A percentile compares a stretch with the other conserved stretches of the same genome.
Evolutionary conservation across 1,284 basidiomycete species (phyloP).

Genomic region (Porogramme epimiltina): DNA sequence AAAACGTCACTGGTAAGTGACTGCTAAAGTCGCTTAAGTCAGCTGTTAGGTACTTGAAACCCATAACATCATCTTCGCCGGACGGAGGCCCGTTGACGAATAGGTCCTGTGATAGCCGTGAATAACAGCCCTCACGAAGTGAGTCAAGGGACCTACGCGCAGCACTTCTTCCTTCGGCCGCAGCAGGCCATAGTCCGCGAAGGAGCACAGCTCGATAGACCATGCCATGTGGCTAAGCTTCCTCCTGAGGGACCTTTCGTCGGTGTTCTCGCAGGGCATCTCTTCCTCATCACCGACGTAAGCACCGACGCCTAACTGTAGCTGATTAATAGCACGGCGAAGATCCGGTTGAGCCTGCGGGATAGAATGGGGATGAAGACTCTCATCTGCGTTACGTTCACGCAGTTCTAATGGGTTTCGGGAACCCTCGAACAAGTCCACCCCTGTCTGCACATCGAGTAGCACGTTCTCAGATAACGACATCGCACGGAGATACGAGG

Average conservation of each 20-base stretch:
- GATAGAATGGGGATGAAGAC: constrained; percentile 7
- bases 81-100: constrained; percentile 8
- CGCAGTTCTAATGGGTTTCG: neutral
- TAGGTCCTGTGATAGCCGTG: constrained; percentile 9
- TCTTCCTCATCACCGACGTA: no score
- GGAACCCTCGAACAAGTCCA: constrained; percentile 13
- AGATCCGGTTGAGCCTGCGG: constrained; percentile 11
- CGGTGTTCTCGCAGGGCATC: neutral
- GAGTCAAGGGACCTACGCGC: constrained; percentile 2
- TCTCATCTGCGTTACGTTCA: neutral
- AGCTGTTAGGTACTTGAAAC: constrained; percentile 11
- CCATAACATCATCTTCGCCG: constrained; percentile 12
- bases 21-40: neutral
- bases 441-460: neutral
- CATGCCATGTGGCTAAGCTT: constrained; percentile 6
- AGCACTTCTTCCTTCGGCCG: constrained; percentile 10
- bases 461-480: neutral
- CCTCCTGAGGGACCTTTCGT: neutral
- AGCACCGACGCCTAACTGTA: constrained; percentile 17
- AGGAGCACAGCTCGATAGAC: constrained; percentile 10
- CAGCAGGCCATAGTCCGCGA: constrained; percentile 12
- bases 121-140: neutral
- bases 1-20: constrained; percentile 11
- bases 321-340: constrained; percentile 24
- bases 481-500: constrained; percentile 77